Evolutionary conservation across 2,329 filamentous ascomycete species (phyloP).

Genomic region (Knoxdaviesia proteae): DNA sequence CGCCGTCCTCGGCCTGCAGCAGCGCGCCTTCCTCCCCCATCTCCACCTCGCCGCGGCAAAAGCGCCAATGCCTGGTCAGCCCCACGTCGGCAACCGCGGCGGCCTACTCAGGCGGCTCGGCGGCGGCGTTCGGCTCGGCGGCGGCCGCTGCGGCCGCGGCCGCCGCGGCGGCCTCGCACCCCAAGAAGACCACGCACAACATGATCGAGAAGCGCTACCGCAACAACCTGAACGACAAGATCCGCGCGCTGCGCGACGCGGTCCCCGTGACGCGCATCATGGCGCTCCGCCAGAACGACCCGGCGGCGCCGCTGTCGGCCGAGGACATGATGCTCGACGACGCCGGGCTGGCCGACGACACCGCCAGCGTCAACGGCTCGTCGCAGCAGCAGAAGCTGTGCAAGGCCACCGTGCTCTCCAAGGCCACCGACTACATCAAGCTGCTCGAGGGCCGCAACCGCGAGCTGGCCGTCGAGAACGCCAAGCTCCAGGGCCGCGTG

Average conservation of each 20-base stretch:
- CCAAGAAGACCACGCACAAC: constrained; percentile 65
- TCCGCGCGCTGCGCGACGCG: constrained; percentile 52
- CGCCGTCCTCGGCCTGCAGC: neutral
- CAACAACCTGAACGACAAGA: constrained; percentile 70
- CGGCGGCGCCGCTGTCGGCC: constrained; percentile 5
- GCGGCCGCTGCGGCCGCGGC: constrained; percentile 2
- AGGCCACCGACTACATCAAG: constrained; percentile 17
- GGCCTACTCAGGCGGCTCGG: neutral
- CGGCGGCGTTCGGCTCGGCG: neutral
- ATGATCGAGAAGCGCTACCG: constrained; percentile 74
- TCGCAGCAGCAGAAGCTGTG: constrained; percentile 18
- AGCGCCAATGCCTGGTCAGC: neutral
- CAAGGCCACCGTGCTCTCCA: constrained; percentile 20
- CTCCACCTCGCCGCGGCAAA: neutral
- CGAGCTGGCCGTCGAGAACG: constrained; percentile 12
- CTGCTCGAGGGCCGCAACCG: constrained; percentile 16
- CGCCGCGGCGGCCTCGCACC: constrained; percentile 4
- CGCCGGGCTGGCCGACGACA: constrained; percentile 1
- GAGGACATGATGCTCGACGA: constrained; percentile 4
- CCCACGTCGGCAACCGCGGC: neutral
- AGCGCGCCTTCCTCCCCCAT: constrained; percentile 1
- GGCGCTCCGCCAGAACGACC: constrained; percentile 7
- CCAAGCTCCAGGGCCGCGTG: constrained; percentile 12
- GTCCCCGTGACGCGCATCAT: constrained; percentile 27
- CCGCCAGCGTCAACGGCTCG: constrained; percentile 12